Evolutionary conservation across 164 flowering plant species (phyloP), one percentile per base, ranked within the genome.

Genomic region (Amborella trichopoda): DNA sequence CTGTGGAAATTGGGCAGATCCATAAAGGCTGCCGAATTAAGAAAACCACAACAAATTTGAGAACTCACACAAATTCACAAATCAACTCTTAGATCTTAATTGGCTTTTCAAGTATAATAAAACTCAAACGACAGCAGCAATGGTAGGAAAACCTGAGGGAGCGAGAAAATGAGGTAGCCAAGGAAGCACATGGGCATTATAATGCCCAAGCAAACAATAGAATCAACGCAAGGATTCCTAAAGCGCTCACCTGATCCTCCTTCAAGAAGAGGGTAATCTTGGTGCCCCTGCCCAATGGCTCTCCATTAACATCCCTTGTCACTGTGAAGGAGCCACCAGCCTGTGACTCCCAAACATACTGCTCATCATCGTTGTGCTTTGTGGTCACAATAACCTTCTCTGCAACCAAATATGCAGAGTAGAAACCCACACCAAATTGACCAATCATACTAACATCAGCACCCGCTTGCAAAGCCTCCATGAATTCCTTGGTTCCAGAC

Each of bases 391-490:
- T 48, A 22, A 73, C 78, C 52, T 65, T 73, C 58, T 73, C 78
- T 0, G 71, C 78, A 34, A 68, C 75, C 6, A 70, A 57, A 43
- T 70, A 72, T 14, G 77, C 63, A 8, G 77, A 72, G 60, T 72
- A 72, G 57, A 72, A 72, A 16, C 77, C 77, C 3, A 72, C 77
- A 26, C 73, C 77, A 24, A 72, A 72, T 27, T 72, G 74, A 4
- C 77, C 77, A 23, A 70, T 73, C 78, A 73, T 73, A 67, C 78
- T 73, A 23, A 73, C 68, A 51, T 73, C 72, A 26, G 78, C 74
- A 1, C 74, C 74, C 8, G 74, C 74, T 14, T 49, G 49, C 28
- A 67, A 33, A 11, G 78, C 78, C 45, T 73, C 78, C 78, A 73
- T 73, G 56, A 73, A 73, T 52, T 73, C 78, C 59, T 70, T 73